Evolutionary conservation across 345 rosid species (phyloP), one percentile per base, ranked within the genome.

Genomic region (Brassica carinata): DNA sequence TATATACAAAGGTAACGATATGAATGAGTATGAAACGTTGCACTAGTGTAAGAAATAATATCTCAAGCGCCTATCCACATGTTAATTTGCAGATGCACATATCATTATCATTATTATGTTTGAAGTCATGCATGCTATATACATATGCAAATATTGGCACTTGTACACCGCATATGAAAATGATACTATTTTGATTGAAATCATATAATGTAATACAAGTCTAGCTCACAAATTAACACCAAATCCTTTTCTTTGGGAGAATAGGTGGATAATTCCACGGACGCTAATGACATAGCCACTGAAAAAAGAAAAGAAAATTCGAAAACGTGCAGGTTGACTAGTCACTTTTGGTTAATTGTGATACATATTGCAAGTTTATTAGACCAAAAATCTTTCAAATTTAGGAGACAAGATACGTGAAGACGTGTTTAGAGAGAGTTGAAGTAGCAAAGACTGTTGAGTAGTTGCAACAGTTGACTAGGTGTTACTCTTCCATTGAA

Each of bases 1-100:
- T 53, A 71, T 48, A 14, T n/a, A 51, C 71, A 64, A 34, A 64
- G 71, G 43, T 31, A 51, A 64, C 40, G 15, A 51, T 9, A 48
- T 71, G 65, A 78, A 78, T 78, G 81, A 78, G 66, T 71, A 64
- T 29, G 71, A 53, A 63, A n/a, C 51, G 71, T 64, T 69, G 30
- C 71, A 30, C 81, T 51, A 64, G 74, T 78, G n/a, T 78, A 63
- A 17, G 10, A 64, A 64, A 78, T 78, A 33, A 62, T 77, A 63
- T 77, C 81, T 14, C 70, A 48, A 34, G 31, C 58, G 66, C 66
- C 66, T 71, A 69, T 48, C 58, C 81, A 71, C 81, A 63, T 63
- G 81, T 77, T 70, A 11, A 31, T 73, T 45, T 70, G 31, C 48
- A 71, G 29, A 53, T 71, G 34, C 9, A 55, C 30, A 17, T 23